Base-by-base conservation (phyloP, 371 early-diverging fungal genomes). In the Choanephora cucurbitarum region DNA sequence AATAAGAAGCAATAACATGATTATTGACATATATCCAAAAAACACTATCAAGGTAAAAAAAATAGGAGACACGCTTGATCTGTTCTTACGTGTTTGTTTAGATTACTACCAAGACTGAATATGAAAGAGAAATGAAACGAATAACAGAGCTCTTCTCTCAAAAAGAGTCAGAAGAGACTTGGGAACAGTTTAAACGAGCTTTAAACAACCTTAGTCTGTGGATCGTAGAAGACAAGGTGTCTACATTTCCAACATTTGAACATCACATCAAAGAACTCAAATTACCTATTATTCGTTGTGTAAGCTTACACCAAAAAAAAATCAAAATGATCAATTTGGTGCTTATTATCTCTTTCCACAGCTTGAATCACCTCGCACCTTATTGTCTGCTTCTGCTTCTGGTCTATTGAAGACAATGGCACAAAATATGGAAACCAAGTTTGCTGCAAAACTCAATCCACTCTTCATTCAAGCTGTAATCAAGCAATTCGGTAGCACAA, bases 121-220 rank as follows among this genome's bases (percentile, higher is more conserved):
- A 24, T 46, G 47, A 46, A 10, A 22, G 24, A 11, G 47, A 46
- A 28, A 46, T 46, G 24, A 46, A 46, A 24, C 22, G 31, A 1
- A 28, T 46, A 1, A 28, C 21, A n/a, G 14, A 11, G 1, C n/a
- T 28, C 2, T 46, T 46, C 10, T 13, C 8, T 24, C 1, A 24
- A 11, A 46, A 46, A 46, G 47, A 46, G 28, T 46, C 47, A 6
- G 47, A 46, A 46, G 47, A 46, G 31, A 46, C 47, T 13, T 46
- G 47, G 47, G 47, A 46, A 24, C 19, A 24, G n/a, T 28, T 24
- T 28, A 46, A 46, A 3, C 3, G 8, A 4, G 47, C 47, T 46
- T 28, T 46, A 22, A 22, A 24, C 6, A 24, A 24, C 24, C 21
- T 46, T 6, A 28, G n/a, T 7, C 21, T 2, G n/a, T 46, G 47